A percentile compares a stretch with the other conserved stretches of the same genome.
These are phyloP conservation scores for Carex littledalei DNA, from an alignment of 176 grass and related monocot species.

Conservation along the genomic window DNA sequence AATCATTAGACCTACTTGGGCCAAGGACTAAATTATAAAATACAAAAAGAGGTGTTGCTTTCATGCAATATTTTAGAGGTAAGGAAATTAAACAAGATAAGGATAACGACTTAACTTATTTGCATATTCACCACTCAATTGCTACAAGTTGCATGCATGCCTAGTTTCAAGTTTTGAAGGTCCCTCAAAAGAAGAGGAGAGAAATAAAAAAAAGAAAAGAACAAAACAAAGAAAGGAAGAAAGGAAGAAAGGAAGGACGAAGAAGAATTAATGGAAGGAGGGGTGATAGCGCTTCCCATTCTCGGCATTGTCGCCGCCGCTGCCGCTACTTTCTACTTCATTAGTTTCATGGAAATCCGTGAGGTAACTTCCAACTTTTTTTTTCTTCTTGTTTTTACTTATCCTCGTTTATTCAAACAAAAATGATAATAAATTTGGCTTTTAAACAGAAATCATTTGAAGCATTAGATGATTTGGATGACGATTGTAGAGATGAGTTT, in stretches of 20 bases:
- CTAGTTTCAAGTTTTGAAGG: background rate
- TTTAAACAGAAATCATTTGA: conserved; percentile 60
- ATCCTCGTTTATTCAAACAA: background rate
- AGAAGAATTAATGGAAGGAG: conserved; percentile 29
- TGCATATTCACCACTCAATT: background rate
- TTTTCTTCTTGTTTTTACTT: background rate
- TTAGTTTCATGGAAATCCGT: conserved; percentile 73
- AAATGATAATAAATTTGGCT: background rate
- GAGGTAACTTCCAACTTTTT: conserved; percentile 29
- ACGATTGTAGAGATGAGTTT: conserved; percentile 21
- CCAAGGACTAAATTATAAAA: background rate
- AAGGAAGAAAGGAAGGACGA: background rate
- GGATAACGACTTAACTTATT: background rate
- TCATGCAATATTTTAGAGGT: background rate
- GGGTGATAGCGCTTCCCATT: conserved; percentile 42
- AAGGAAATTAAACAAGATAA: background rate
- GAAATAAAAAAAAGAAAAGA: background rate
- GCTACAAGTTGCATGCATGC: background rate
- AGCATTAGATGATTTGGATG: conserved; percentile 56
- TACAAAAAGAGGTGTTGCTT: background rate
- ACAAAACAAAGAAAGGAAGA: background rate
- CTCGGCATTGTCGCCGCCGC: conserved; percentile 59
- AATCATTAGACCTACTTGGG: background rate
- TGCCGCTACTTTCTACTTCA: conserved; percentile 70
- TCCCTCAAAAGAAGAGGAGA: background rate